Percentiles rank a stretch among this genome's conserved stretches.
Evolutionary conservation across 2,329 filamentous ascomycete genomes (phyloP).

Genomic region (Clonostachys sp.): DNA sequence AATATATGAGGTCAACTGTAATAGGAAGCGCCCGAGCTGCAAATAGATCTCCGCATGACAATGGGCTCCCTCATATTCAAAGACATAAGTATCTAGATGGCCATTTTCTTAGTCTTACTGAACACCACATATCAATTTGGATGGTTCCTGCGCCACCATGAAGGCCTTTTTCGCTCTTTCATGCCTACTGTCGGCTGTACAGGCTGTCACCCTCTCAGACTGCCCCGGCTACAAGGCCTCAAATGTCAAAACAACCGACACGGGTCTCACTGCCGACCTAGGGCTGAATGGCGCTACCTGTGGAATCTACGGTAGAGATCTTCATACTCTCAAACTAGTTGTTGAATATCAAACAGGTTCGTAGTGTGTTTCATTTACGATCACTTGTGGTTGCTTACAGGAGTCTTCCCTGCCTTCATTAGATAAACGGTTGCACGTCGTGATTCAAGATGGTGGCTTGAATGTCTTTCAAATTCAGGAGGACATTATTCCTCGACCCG

Average conservation of each 20-base stretch:
- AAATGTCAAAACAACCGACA: constrained; percentile 42
- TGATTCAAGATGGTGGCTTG: constrained; percentile 62
- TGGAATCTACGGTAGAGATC: constrained; percentile 12
- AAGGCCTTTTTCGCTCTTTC: no score
- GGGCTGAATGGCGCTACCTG: constrained; percentile 13
- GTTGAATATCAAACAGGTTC: constrained; percentile 60
- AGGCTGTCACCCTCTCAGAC: neutral
- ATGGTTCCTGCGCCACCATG: no score
- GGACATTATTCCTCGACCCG: constrained; percentile 56
- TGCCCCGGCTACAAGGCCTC: constrained; percentile 64
- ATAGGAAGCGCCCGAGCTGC: no score
- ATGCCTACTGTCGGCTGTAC: no score
- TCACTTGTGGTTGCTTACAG: neutral
- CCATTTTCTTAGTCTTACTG: no score
- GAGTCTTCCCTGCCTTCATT: neutral
- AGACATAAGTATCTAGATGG: no score
- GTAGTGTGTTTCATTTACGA: neutral
- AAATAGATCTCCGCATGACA: no score
- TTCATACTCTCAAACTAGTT: constrained; percentile 35
- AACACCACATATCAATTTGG: no score
- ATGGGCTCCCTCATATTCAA: no score
- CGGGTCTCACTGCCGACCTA: constrained; percentile 40
- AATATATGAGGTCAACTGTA: no score
- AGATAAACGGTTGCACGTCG: constrained; percentile 65
- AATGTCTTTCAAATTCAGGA: constrained; percentile 68